Evolutionary conservation across 768 basidiomycete genomes (phyloP).

Genomic region (Pleurotus giganteus): DNA sequence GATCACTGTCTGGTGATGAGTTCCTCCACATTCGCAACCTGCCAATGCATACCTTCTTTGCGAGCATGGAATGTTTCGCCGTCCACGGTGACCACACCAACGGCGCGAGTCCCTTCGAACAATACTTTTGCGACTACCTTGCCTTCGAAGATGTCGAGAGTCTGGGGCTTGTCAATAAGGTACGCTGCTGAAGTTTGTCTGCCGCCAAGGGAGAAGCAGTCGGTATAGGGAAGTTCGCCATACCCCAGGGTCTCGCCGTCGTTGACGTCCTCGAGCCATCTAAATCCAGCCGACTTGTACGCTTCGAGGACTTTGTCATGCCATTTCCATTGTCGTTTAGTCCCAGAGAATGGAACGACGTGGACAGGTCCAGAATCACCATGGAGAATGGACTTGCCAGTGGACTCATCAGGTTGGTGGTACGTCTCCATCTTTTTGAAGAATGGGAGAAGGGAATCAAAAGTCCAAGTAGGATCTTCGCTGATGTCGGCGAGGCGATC

Average conservation of each 20-base stretch:
- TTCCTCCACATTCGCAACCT: not conserved
- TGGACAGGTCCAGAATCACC: not conserved
- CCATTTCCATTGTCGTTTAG: not conserved
- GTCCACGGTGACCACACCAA: not conserved
- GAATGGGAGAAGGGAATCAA: not conserved
- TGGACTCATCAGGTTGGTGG: not conserved
- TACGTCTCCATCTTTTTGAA: constrained; percentile 3
- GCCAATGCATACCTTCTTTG: not conserved
- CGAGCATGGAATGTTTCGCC: not conserved
- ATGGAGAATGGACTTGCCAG: not conserved
- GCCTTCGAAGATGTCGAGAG: not conserved
- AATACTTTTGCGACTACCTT: not conserved
- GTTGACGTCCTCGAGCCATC: not conserved
- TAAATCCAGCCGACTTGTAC: not conserved
- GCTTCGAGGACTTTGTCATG: not conserved
- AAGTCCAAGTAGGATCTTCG: not conserved
- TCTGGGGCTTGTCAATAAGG: not conserved
- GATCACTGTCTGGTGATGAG: not conserved
- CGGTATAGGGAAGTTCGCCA: not conserved
- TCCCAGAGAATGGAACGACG: not conserved
- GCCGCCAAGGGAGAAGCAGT: not conserved
- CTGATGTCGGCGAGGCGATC: constrained; percentile 1
- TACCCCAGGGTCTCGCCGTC: not conserved
- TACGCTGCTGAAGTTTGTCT: not conserved
- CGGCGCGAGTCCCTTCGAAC: not conserved